Base-by-base conservation (phyloP, 1,284 basidiomycete species). In the Leccinum angustisporum region DNA sequence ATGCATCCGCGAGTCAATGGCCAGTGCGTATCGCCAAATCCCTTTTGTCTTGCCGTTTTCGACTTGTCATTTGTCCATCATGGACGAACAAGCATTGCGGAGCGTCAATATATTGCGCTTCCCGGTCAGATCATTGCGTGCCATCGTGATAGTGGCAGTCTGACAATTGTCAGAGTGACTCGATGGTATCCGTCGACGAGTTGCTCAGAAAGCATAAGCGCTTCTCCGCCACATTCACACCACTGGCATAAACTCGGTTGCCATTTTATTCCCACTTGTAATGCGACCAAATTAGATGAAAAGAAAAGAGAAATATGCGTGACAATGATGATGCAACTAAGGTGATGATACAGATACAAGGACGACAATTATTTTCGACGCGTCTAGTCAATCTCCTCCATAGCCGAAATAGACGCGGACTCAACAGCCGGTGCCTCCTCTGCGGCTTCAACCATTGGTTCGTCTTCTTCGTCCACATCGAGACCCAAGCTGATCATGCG, bases 401-500 rank as follows among this genome's bases (percentile, higher is more conserved):
- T 92, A 62, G 90, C 90, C 18, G 90, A 91, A 40, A 86, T 82
- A 56, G 87, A 80, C 13, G 83, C 83, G 36, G 75, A 81, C 73
- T 88, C 88, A 56, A 77, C 70, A 61, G 82, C 76, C 27, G 82
- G 78, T 2, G 66, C 67, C 50, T 78, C 78, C 57, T 78, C 78
- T 6, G 62, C 3, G 1, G 13, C 30, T 57, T 73, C 72, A 0
- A 38, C 57, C 62, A 70, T 64, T 27, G 77, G 75, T 67, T 87
- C 86, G 43, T 88, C 88, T 59, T 88, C 88, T 59, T 92, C 91
- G 57, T 91, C 91, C 59, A 93, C 91, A 72, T 93, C 91, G 61
- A 93, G 87, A 69, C 91, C 91, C 68, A 93, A 83, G 46, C 84
- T 84, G 63, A 99, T 97, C 94, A 98, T 98, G 72, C 95, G 91